phyloP scores from a whole-genome alignment of 202 grass and related monocot genomes.

The Bolboschoenoplectus hybrid region DNA sequence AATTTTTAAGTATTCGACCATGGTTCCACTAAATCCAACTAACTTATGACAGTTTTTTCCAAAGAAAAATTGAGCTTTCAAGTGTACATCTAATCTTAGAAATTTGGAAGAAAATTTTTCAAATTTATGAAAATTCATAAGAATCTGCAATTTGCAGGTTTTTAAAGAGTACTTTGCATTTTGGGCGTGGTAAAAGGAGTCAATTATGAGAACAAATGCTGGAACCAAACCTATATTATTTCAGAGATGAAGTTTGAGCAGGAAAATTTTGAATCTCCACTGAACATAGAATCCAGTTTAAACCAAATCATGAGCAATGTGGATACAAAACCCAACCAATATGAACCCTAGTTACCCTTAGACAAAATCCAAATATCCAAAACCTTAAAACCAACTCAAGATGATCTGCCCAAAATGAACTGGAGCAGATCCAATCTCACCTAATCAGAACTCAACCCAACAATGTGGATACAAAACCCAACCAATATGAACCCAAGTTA shows the following conservation, averaged over 20 bases:
- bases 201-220: not conserved
- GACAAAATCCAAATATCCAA: not conserved
- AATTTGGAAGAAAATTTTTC: too few species aligned
- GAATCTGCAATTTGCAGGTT: not conserved
- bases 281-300: not conserved
- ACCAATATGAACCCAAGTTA: not conserved
- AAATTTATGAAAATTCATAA: not conserved
- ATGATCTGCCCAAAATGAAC: slow-evolving; percentile 20
- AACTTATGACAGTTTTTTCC: not conserved
- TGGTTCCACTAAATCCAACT: not conserved
- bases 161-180: not conserved
- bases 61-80: not conserved
- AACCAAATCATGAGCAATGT: not conserved
- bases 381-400: not conserved
- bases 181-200: not conserved
- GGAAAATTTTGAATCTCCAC: not conserved
- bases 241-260: not conserved
- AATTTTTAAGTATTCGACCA: too few species aligned
- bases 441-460: not conserved
- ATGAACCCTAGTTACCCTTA: not conserved
- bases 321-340: not conserved
- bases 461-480: not conserved
- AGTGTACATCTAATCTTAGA: not conserved
- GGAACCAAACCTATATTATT: not conserved
- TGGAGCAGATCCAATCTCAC: not conserved